These are phyloP conservation scores for Phanerodontia chrysosporium DNA, from an alignment of 768 basidiomycete genomes.

Conservation along the genomic window DNA sequence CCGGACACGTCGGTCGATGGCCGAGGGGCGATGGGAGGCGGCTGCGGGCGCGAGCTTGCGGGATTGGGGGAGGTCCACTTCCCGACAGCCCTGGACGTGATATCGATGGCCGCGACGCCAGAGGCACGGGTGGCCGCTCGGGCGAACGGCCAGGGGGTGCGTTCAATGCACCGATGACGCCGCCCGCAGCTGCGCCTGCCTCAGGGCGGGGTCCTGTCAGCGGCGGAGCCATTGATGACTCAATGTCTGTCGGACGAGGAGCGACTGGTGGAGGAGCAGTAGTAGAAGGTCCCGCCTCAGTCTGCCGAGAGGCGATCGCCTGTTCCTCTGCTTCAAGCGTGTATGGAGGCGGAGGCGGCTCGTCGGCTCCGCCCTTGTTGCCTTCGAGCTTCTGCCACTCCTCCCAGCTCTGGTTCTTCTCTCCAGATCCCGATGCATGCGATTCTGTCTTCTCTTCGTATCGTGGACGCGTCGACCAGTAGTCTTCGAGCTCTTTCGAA, in stretches of 20 bases:
- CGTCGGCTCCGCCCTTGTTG: slow-evolving; percentile 40
- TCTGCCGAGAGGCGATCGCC: not conserved
- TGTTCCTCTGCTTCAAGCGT: slow-evolving; percentile 43
- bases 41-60: not conserved
- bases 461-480: slow-evolving; percentile 61
- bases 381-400: slow-evolving; percentile 43
- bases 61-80: not conserved
- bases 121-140: slow-evolving; percentile 5
- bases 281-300: not conserved
- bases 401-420: slow-evolving; percentile 31
- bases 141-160: not conserved
- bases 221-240: not conserved
- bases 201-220: not conserved
- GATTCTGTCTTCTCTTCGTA: slow-evolving; percentile 35
- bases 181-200: not conserved
- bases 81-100: slow-evolving; percentile 2
- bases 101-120: slow-evolving; percentile 10
- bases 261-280: not conserved
- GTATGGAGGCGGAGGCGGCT: slow-evolving; percentile 68
- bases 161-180: slow-evolving; percentile 6
- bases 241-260: not conserved
- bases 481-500: slow-evolving; percentile 68
- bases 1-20: not conserved
- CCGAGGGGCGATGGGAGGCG: not conserved
- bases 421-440: slow-evolving; percentile 5